Percentiles rank a stretch among this genome's conserved stretches.
phyloP scores from a whole-genome alignment of 2,329 filamentous ascomycete species.

The Diaporthe caulivora region DNA sequence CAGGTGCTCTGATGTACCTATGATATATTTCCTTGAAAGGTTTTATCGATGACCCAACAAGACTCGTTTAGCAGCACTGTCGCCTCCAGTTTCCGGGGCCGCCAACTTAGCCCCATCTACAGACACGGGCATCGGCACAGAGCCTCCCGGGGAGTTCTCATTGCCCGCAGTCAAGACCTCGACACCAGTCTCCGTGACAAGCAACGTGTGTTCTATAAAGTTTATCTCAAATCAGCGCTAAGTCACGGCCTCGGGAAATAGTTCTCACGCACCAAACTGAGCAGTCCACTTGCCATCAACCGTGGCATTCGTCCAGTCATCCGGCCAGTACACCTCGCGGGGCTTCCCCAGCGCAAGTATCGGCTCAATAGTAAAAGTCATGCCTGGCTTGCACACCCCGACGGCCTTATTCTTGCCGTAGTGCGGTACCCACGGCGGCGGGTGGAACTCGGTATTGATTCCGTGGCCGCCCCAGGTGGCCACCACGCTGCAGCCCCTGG shows the following conservation, averaged over 20 bases:
- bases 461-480: constrained; percentile 97
- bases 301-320: constrained; percentile 98
- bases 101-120: neutral
- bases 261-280: constrained; percentile 79
- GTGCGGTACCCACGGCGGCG: constrained; percentile 92
- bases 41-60: no score
- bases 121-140: constrained; percentile 67
- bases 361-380: constrained; percentile 99
- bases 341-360: constrained; percentile 97
- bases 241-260: neutral
- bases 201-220: constrained; percentile 78
- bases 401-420: constrained; percentile 99
- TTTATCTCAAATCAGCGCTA: neutral
- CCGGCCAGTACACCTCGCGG: constrained; percentile 95
- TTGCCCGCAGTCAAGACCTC: constrained; percentile 84
- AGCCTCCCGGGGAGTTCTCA: constrained; percentile 82
- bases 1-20: neutral
- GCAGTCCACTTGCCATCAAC: constrained; percentile 90
- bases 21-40: no score
- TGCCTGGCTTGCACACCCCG: constrained; percentile 91
- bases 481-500: constrained; percentile 87
- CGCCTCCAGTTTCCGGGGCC: neutral
- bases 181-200: constrained; percentile 87
- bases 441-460: constrained; percentile 94
- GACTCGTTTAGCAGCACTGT: neutral